These are phyloP conservation scores for Kwoniella bestiolae DNA, from an alignment of 768 basidiomycete genomes.

Conservation along the genomic window DNA sequence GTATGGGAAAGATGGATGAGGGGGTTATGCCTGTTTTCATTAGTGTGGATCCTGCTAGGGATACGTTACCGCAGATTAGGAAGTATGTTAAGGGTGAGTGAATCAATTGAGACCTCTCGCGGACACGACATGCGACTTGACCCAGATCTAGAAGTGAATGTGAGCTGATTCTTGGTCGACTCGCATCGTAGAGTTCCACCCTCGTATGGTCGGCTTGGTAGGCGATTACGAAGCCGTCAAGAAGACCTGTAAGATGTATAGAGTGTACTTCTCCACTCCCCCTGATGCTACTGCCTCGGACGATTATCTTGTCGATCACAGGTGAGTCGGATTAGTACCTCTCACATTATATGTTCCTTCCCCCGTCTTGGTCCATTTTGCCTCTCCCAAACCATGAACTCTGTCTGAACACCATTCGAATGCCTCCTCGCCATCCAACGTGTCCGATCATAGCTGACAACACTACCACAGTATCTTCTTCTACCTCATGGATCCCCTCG, in stretches of 20 bases:
- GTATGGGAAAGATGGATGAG: constrained; percentile 3
- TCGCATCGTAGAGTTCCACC: constrained; percentile 78
- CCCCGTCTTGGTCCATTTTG: too few species aligned
- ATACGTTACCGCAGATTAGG: constrained; percentile 63
- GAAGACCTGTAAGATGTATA: constrained; percentile 87
- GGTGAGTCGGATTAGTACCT: too few species aligned
- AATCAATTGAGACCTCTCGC: too few species aligned
- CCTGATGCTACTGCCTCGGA: constrained; percentile 72
- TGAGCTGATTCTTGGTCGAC: background rate
- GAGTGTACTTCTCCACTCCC: constrained; percentile 97
- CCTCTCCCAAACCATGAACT: too few species aligned
- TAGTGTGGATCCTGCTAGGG: constrained; percentile 94
- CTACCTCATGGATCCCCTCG: constrained; percentile 95
- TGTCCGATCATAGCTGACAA: too few species aligned
- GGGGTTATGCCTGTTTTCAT: constrained; percentile 86
- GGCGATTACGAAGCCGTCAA: constrained; percentile 86
- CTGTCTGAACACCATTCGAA: too few species aligned
- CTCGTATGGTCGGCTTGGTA: constrained; percentile 81
- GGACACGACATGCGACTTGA: too few species aligned
- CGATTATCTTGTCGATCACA: constrained; percentile 91
- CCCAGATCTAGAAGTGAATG: too few species aligned
- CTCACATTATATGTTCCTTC: too few species aligned
- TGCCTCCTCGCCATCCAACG: too few species aligned
- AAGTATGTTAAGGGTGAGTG: constrained; percentile 60
- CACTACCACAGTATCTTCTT: constrained; percentile 93